A percentile compares a stretch with the other conserved stretches of the same genome.
Conservation (phyloP, 306 rosid genomes). For the Carpinus fangiana region DNA sequence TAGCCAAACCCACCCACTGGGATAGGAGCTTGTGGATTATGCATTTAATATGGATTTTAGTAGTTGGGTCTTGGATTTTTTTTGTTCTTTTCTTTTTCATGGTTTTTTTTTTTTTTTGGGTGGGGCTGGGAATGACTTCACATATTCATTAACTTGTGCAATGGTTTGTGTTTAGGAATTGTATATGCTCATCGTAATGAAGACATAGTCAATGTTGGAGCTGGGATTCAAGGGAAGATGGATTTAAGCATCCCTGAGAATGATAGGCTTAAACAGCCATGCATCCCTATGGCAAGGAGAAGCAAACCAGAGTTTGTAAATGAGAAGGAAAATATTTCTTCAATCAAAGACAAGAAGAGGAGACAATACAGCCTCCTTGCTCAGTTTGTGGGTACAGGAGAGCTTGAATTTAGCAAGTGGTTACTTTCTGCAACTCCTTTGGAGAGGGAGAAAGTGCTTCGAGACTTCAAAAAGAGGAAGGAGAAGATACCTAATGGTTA, state of each 20-base stretch:
- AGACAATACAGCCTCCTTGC: slow-evolving; percentile 63
- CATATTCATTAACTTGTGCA: not conserved
- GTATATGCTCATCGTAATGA: slow-evolving; percentile 87
- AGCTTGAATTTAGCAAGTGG: slow-evolving; percentile 84
- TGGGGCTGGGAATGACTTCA: not conserved
- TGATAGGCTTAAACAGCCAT: slow-evolving; percentile 31
- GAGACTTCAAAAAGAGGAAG: slow-evolving; percentile 63
- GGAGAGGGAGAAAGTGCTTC: slow-evolving; percentile 65
- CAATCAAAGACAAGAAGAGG: slow-evolving; percentile 53
- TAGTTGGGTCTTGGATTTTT: not conserved
- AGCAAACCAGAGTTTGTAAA: slow-evolving; percentile 31
- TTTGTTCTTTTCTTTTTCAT: not conserved
- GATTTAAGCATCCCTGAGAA: slow-evolving; percentile 23
- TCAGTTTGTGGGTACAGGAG: slow-evolving; percentile 59
- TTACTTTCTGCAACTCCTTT: slow-evolving; percentile 61
- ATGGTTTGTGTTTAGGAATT: slow-evolving; percentile 47
- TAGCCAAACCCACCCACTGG: not conserved
- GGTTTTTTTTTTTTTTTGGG: not conserved
- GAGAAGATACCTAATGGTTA: slow-evolving; percentile 40
- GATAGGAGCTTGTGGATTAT: not conserved
- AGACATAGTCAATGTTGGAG: slow-evolving; percentile 65
- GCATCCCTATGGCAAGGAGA: slow-evolving; percentile 27
- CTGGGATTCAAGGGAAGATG: slow-evolving; percentile 41
- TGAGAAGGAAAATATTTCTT: slow-evolving; percentile 34
- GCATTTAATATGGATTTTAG: not conserved